Percentiles rank a stretch among this genome's conserved stretches.
Conservation (phyloP, 116 monocot species). For the Dioscorea cayenensis region DNA sequence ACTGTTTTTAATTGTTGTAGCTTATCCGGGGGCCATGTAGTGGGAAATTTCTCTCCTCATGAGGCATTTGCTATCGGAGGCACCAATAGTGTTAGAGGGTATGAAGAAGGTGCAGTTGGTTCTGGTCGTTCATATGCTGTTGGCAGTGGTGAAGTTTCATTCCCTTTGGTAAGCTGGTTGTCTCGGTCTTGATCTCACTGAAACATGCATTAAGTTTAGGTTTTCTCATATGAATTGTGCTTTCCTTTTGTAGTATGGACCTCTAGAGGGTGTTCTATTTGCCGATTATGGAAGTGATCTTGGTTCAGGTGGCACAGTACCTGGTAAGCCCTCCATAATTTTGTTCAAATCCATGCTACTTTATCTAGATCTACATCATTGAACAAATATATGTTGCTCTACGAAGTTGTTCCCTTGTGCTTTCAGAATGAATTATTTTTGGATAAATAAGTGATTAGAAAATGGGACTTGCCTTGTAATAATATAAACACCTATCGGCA, state of each 20-base stretch:
- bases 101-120: conserved; percentile 96
- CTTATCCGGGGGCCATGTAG: conserved; percentile 80
- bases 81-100: conserved; percentile 91
- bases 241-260: conserved; percentile 60
- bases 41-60: conserved; percentile 86
- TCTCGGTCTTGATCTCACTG: background rate
- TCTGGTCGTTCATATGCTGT: conserved; percentile 77
- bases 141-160: conserved; percentile 84
- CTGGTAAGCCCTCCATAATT: conserved; percentile 35
- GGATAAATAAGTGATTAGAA: too few relatives aligned
- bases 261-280: conserved; percentile 79
- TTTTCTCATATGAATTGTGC: background rate
- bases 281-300: conserved; percentile 90
- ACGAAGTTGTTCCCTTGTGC: too few relatives aligned
- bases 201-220: background rate
- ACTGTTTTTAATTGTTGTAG: conserved; percentile 24
- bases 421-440: too few relatives aligned
- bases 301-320: conserved; percentile 80
- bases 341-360: too few relatives aligned
- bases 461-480: too few relatives aligned
- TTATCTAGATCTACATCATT: too few relatives aligned
- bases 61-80: conserved; percentile 97
- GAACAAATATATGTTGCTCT: too few relatives aligned
- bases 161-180: conserved; percentile 49
- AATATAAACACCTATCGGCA: too few relatives aligned